phyloP scores from a whole-genome alignment of 1,284 basidiomycete genomes.

The Malassezia obtusa region DNA sequence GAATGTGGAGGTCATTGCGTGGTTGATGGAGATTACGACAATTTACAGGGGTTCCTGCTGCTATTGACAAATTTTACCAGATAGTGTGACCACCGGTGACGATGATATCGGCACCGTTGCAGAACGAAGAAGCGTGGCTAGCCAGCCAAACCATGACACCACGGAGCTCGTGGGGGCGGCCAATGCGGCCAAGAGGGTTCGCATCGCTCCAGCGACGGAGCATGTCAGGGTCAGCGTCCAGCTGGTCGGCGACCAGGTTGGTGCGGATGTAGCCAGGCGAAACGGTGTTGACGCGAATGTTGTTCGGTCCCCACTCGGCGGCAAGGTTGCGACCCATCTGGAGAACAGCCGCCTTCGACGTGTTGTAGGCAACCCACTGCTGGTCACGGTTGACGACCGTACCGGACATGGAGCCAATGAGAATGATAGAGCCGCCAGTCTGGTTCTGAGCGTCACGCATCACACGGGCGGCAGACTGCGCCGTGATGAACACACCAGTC shows the following conservation, averaged over 20 bases:
- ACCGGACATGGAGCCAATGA: slow-evolving; percentile 78
- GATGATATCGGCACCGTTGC: slow-evolving; percentile 44
- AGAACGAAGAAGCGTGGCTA: slow-evolving; percentile 50
- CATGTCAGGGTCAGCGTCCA: slow-evolving; percentile 62
- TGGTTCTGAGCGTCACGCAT: slow-evolving; percentile 60
- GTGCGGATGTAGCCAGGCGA: slow-evolving; percentile 48
- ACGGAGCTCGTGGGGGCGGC: slow-evolving; percentile 64
- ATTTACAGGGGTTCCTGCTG: neutral
- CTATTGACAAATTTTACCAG: slow-evolving; percentile 30
- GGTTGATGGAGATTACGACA: too few species aligned
- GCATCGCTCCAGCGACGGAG: slow-evolving; percentile 62
- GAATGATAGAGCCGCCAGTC: slow-evolving; percentile 65
- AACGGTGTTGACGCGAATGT: slow-evolving; percentile 52
- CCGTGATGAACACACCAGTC: slow-evolving; percentile 65
- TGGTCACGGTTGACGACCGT: slow-evolving; percentile 65
- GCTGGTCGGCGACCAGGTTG: slow-evolving; percentile 67
- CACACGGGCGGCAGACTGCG: slow-evolving; percentile 66
- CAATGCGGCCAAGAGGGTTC: slow-evolving; percentile 67
- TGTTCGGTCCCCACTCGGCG: slow-evolving; percentile 63
- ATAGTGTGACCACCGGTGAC: slow-evolving; percentile 48
- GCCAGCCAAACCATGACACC: slow-evolving; percentile 72
- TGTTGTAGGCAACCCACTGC: slow-evolving; percentile 68
- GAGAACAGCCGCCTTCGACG: slow-evolving; percentile 68
- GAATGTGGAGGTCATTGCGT: neutral
- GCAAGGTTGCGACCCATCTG: slow-evolving; percentile 77